Percentiles rank a stretch among this genome's conserved stretches.
Conservation (phyloP, 1,284 basidiomycete genomes). For the Cystobasidium sp. region DNA sequence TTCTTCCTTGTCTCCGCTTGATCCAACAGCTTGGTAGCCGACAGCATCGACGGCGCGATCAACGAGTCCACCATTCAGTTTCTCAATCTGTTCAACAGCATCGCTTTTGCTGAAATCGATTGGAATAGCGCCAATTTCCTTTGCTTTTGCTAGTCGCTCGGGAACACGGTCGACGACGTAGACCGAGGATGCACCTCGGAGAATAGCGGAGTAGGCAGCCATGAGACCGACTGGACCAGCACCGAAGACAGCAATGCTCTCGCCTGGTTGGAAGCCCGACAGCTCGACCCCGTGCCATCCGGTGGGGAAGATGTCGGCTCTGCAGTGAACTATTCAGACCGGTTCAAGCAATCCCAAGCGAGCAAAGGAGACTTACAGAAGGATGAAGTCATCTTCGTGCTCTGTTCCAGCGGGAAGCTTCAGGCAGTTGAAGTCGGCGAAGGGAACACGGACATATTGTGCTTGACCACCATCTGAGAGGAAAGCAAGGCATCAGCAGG, state of each 20-base stretch:
- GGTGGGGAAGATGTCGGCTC: slow-evolving; percentile 28
- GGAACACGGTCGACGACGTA: slow-evolving; percentile 65
- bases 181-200: slow-evolving; percentile 63
- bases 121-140: slow-evolving; percentile 62
- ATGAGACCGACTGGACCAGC: slow-evolving; percentile 62
- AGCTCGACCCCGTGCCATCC: slow-evolving; percentile 64
- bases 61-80: slow-evolving; percentile 57
- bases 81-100: slow-evolving; percentile 48
- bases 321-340: neutral
- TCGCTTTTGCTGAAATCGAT: slow-evolving; percentile 60
- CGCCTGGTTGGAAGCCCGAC: slow-evolving; percentile 58
- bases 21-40: slow-evolving; percentile 63
- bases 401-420: slow-evolving; percentile 63
- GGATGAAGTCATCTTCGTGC: slow-evolving; percentile 64
- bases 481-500: neutral
- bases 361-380: slow-evolving; percentile 65
- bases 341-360: slow-evolving; percentile 55
- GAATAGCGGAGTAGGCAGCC: slow-evolving; percentile 64
- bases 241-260: slow-evolving; percentile 64
- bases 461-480: slow-evolving; percentile 61
- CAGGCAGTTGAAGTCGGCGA: slow-evolving; percentile 64
- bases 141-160: slow-evolving; percentile 63
- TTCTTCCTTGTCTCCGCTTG: slow-evolving; percentile 63
- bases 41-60: slow-evolving; percentile 60
- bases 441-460: slow-evolving; percentile 65